Base-by-base conservation (phyloP, 176 grass and related monocot species). In the Eremochloa ophiuroides region DNA sequence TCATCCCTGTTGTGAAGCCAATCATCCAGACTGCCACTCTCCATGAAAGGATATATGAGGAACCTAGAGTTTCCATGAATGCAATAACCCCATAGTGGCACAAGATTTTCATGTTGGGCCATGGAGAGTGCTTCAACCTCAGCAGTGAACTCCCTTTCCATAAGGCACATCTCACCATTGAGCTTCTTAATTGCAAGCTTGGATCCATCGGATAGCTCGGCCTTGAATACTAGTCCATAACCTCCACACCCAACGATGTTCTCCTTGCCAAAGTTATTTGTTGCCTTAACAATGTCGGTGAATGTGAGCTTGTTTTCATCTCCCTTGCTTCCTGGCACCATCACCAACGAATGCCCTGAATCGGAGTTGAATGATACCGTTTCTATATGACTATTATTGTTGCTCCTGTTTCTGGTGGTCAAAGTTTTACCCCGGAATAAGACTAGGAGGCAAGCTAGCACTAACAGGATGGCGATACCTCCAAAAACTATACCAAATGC, bases 401-500 rank as follows among this genome's bases (percentile, higher is more conserved):
- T 3, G 3, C 35, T 1, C 11, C 22, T 73, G 22, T 71, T 76
- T 60, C n/a, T 63, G 5, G 2, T 50, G 37, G 53, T 28, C 64
- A 34, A 64, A 64, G 18, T 8, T 7, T 4, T 9, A 15, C 62
- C 15, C 7, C 9, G 29, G 16, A 35, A 1, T 2, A 3, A 10
- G 29, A 22, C 30, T 15, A 62, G 11, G 59, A 85, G 59, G 23
- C 71, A 43, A 12, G 38, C 83, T 43, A 85, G n/a, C 62, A 86
- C 41, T 28, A 85, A 46, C 4, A 89, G 66, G 10, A 86, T 50
- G 51, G 26, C 10, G 1, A 67, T 27, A 8, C 72, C 88, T 82
- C 77, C n/a, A 62, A 31, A 6, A 78, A 84, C 0, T n/a, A 80
- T 59, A 30, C 86, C 50, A 79, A 85, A 85, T 60, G 62, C 75